Base-by-base conservation (phyloP, 345 rosid genomes). In the Boechera divaricarpa region DNA sequence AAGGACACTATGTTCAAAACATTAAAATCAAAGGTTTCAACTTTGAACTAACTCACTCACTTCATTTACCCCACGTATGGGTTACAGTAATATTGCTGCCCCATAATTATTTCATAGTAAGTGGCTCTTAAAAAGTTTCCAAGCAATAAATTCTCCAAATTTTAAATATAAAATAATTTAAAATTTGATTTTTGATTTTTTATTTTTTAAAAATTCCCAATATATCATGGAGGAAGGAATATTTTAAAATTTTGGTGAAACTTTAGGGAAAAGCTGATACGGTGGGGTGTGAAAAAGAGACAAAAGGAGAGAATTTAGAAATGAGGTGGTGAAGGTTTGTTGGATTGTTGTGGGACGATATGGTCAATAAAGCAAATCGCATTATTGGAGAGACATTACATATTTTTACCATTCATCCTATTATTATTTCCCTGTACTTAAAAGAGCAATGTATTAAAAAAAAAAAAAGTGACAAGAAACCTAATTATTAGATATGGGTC, bases 291-390 rank as follows among this genome's bases (percentile, higher is more conserved):
- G 78, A 67, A 73, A 78, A 73, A 73, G 74, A 73, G 82, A 79
- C 81, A 72, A 78, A 78, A 72, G 77, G 67, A 61, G 58, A 31
- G 77, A 73, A 73, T 73, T 73, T 60, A 52, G 71, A 67, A 73
- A 72, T 62, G 75, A 77, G 63, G 48, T 60, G 36, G 60, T 63
- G 72, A 77, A 69, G 63, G 56, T 54, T 67, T 28, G 65, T 52
- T 79, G 82, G 74, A 78, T 70, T 72, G 73, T 78, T 78, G 74
- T 73, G 65, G 26, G 36, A 42, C 58, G 70, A 73, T 67, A 15
- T 82, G 88, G 89, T 87, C 87, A 86, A 90, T 82, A 85, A 81
- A 79, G 80, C 77, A 73, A 21, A 58, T 62, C 78, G 74, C 74
- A 79, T 83, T 75, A 78, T 76, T 81, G 83, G 78, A 67, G 73